A percentile compares a stretch with the other conserved stretches of the same genome.
phyloP scores from a whole-genome alignment of 306 rosid genomes.

The Lupinus albus region DNA sequence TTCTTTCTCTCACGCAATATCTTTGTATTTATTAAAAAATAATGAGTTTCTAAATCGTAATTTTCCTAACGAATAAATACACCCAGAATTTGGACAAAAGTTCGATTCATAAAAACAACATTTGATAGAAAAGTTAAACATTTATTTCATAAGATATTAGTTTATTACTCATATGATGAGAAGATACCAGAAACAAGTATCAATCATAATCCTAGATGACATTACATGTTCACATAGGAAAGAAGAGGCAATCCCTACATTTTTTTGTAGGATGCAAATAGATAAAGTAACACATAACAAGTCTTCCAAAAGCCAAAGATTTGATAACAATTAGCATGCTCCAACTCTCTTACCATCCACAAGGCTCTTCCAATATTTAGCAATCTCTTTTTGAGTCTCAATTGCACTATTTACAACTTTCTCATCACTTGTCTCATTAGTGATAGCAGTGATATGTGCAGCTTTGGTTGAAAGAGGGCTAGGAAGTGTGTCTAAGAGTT shows the following conservation, averaged over 20 bases:
- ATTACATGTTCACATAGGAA: not conserved
- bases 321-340: conserved; percentile 52
- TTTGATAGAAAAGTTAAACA: no score
- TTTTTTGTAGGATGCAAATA: not conserved
- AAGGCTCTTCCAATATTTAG: conserved; percentile 57
- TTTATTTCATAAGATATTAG: no score
- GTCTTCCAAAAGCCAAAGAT: conserved; percentile 12
- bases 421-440: conserved; percentile 45
- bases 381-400: conserved; percentile 50
- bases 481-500: conserved; percentile 58
- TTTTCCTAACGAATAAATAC: no score
- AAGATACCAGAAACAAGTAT: no score
- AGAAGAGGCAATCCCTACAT: conserved; percentile 20
- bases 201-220: conserved; percentile 5
- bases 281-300: conserved; percentile 21
- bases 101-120: no score
- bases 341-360: conserved; percentile 62
- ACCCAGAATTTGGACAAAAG: no score
- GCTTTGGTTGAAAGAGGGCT: conserved; percentile 33
- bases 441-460: conserved; percentile 52
- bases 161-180: no score
- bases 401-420: conserved; percentile 47
- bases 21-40: no score
- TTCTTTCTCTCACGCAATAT: no score
- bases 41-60: no score